Base-by-base conservation (phyloP, 139 green algal species). In the Chlamydomonas applanata region DNA sequence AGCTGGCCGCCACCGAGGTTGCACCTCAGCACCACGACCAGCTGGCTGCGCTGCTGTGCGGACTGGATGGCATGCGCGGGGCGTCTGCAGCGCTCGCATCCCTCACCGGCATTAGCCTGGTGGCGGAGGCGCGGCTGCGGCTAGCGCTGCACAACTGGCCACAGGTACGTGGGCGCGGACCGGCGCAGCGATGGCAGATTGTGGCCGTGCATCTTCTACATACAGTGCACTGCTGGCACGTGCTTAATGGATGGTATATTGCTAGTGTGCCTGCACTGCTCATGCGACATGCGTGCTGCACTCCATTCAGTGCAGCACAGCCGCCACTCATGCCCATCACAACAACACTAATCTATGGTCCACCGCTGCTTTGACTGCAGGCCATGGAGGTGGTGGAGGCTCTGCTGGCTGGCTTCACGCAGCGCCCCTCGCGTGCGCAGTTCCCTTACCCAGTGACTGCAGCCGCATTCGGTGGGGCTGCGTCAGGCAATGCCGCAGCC, bases 91-190 rank as follows among this genome's bases (percentile, higher is more conserved):
- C 69, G 20, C 52, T 72, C 34, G 7, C 44, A 11, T 36, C 60
- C 16, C 40, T 62, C 24, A 29, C 59, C 17, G 74, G 74, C 11
- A 46, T 80, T 20, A 71, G 19, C 11, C 67, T 80, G 30, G 30
- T 27, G 3, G 49, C 40, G 2, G 66, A 80, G 56, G 65, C 73
- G 33, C 65, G 67, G 13, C 74, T 80, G 54, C 74, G 74, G 9
- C 17, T 40, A 7, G 13, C 22, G 16, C 36, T 80, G 66, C 36
- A 54, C 19, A 66, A 80, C 44, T 80, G 74, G 74, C 74, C 67
- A 57, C 56, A 71, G 67, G 74, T 69, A 30, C n/a, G 59, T 61
- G 40, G 46, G 45, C 20, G 17, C 9, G 68, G 30, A 63, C n/a
- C 35, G 40, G 34, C 68, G 14, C 29, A n/a, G 24, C 22, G 40